These are phyloP conservation scores for Penicillium sp. DNA, from an alignment of 2,329 filamentous ascomycete genomes.

Conservation along the genomic window DNA sequence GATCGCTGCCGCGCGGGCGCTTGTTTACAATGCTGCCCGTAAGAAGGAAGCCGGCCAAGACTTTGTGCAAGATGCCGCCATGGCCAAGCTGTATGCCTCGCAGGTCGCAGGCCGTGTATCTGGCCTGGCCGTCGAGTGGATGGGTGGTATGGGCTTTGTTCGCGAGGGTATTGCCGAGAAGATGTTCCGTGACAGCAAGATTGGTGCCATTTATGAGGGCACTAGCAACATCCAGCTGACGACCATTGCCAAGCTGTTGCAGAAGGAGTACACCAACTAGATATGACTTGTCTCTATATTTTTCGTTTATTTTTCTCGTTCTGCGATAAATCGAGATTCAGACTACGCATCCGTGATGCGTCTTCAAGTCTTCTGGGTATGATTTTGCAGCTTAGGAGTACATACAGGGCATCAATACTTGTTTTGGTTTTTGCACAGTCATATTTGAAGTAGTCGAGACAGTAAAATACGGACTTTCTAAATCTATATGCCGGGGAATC, in stretches of 20 bases:
- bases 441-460: too few species aligned
- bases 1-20: conserved; percentile 83
- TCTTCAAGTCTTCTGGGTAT: neutral
- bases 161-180: conserved; percentile 96
- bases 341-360: neutral
- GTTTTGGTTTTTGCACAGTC: too few species aligned
- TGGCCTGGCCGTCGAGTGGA: conserved; percentile 91
- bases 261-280: conserved; percentile 67
- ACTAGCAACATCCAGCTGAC: conserved; percentile 67
- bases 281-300: neutral
- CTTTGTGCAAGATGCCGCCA: conserved; percentile 93
- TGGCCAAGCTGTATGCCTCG: conserved; percentile 94
- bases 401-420: neutral
- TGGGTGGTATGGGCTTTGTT: conserved; percentile 99
- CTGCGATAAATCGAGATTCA: neutral
- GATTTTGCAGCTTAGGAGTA: neutral
- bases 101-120: conserved; percentile 89
- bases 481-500: neutral
- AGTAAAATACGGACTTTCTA: neutral
- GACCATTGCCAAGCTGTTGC: conserved; percentile 70
- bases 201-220: conserved; percentile 95
- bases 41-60: conserved; percentile 98
- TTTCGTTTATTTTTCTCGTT: neutral
- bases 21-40: conserved; percentile 93
- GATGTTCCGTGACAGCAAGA: conserved; percentile 97